A percentile compares a stretch with the other conserved stretches of the same genome.
Conservation (phyloP, 2,329 filamentous ascomycete genomes). For the Fusarium penzigii region DNA sequence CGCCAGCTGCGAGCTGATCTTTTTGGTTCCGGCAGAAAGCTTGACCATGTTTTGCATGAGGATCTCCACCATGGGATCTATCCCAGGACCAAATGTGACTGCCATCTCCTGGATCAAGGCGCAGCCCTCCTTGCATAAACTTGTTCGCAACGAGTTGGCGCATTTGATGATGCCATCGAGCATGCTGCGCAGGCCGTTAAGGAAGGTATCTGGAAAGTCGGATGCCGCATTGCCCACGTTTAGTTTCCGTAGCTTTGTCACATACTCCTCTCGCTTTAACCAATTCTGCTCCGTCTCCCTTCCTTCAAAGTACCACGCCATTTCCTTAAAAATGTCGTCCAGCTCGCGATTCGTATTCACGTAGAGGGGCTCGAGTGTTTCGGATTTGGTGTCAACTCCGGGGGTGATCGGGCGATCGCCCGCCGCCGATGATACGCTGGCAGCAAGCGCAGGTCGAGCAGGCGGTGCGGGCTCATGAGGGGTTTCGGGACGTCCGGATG, state of each 20-base stretch:
- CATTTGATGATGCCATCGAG: slow-evolving; percentile 89
- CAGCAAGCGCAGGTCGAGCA: slow-evolving; percentile 45
- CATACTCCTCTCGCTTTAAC: slow-evolving; percentile 80
- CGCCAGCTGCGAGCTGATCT: slow-evolving; percentile 83
- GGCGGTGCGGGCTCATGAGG: slow-evolving; percentile 43
- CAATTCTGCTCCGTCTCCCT: slow-evolving; percentile 91
- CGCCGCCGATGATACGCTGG: slow-evolving; percentile 51
- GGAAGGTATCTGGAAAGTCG: slow-evolving; percentile 72
- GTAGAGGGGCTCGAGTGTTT: slow-evolving; percentile 77
- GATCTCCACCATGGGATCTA: slow-evolving; percentile 89
- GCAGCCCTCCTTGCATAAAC: slow-evolving; percentile 84
- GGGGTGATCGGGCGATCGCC: slow-evolving; percentile 61
- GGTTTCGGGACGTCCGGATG: slow-evolving; percentile 43
- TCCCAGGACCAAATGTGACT: slow-evolving; percentile 69
- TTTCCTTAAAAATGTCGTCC: slow-evolving; percentile 83
- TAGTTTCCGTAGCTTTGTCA: slow-evolving; percentile 73
- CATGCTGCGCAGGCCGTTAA: slow-evolving; percentile 69
- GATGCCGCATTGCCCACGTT: slow-evolving; percentile 80
- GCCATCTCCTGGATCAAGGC: slow-evolving; percentile 83
- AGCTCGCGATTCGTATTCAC: slow-evolving; percentile 83
- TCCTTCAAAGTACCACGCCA: slow-evolving; percentile 81
- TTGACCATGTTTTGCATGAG: slow-evolving; percentile 89
- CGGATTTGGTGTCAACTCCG: slow-evolving; percentile 63
- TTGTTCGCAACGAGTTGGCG: slow-evolving; percentile 81
- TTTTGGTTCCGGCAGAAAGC: slow-evolving; percentile 86